phyloP scores from a whole-genome alignment of 2,329 filamentous ascomycete species.

The Diaporthe citriasiana region DNA sequence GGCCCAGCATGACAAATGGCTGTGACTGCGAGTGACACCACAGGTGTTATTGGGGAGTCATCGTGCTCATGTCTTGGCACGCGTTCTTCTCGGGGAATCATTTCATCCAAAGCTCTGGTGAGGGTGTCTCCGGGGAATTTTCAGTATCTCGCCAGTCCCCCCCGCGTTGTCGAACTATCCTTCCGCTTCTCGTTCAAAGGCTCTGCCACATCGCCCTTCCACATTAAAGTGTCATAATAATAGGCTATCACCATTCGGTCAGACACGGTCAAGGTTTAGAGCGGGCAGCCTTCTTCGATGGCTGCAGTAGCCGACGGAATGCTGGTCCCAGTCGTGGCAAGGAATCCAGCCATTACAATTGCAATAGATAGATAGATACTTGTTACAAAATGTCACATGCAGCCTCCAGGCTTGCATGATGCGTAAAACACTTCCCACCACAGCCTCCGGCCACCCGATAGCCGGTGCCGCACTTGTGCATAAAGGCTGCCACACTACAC shows the following conservation, averaged over 20 bases:
- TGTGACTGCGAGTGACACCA: not conserved
- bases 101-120: not conserved
- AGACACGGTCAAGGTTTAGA: not conserved
- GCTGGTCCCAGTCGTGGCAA: conserved; percentile 7
- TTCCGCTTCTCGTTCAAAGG: not conserved
- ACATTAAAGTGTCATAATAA: not conserved
- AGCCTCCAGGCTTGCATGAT: conserved; percentile 24
- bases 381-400: conserved; percentile 14
- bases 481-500: conserved; percentile 21
- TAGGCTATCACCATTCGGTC: not conserved
- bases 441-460: conserved; percentile 8
- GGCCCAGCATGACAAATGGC: conserved; percentile 27
- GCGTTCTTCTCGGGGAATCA: conserved; percentile 1
- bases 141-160: conserved; percentile 5
- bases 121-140: not conserved
- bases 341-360: conserved; percentile 31
- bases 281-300: conserved; percentile 7
- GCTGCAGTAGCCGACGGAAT: conserved; percentile 3
- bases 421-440: not conserved
- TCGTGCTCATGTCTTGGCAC: conserved; percentile 2
- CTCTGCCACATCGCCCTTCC: not conserved
- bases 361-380: conserved; percentile 10
- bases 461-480: conserved; percentile 26
- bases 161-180: conserved; percentile 1
- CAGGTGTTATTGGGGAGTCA: not conserved